These are phyloP conservation scores for Rubia yunnanensis DNA, from an alignment of 257 asterid species.

Conservation along the genomic window DNA sequence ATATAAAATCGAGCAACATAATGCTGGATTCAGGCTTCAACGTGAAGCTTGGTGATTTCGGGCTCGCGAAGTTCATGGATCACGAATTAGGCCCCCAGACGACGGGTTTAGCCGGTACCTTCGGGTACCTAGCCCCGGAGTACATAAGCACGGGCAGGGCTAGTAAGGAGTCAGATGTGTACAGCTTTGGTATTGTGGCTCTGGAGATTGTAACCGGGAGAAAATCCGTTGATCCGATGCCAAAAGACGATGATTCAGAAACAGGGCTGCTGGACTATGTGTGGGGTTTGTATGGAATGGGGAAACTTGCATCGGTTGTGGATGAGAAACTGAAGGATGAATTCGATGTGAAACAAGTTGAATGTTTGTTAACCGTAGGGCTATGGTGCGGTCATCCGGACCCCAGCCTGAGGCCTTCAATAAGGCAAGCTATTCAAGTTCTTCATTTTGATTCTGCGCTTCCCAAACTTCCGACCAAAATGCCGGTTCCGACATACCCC, in stretches of 20 bases:
- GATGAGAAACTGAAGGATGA: slow-evolving; percentile 16
- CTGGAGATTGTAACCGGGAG: slow-evolving; percentile 27
- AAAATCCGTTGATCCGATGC: slow-evolving; percentile 12
- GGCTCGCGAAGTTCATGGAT: slow-evolving; percentile 30
- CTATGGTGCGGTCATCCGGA: slow-evolving; percentile 33
- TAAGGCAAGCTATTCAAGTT: slow-evolving; percentile 32
- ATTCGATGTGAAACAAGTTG: slow-evolving; percentile 23
- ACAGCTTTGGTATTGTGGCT: slow-evolving; percentile 28
- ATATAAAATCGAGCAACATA: slow-evolving; percentile 30
- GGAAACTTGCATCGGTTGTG: slow-evolving; percentile 15
- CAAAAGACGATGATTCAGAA: slow-evolving; percentile 5
- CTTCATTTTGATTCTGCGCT: slow-evolving; percentile 23
- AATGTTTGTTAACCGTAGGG: slow-evolving; percentile 21
- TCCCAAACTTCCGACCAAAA: slow-evolving; percentile 24
- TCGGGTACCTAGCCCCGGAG: slow-evolving; percentile 34
- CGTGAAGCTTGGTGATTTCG: slow-evolving; percentile 36
- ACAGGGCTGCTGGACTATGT: slow-evolving; percentile 23
- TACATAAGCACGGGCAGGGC: slow-evolving; percentile 27
- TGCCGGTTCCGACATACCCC: slow-evolving; percentile 28
- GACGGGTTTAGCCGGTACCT: slow-evolving; percentile 27
- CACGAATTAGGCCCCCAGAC: slow-evolving; percentile 28
- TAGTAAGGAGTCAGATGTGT: slow-evolving; percentile 30
- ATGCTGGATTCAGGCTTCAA: slow-evolving; percentile 30
- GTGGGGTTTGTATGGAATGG: slow-evolving; percentile 27
- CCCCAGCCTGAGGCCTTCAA: slow-evolving; percentile 25